Evolutionary conservation across 2,329 filamentous ascomycete genomes (phyloP), one percentile per base, ranked within the genome.

Genomic region (Hirsutella thompsonii): DNA sequence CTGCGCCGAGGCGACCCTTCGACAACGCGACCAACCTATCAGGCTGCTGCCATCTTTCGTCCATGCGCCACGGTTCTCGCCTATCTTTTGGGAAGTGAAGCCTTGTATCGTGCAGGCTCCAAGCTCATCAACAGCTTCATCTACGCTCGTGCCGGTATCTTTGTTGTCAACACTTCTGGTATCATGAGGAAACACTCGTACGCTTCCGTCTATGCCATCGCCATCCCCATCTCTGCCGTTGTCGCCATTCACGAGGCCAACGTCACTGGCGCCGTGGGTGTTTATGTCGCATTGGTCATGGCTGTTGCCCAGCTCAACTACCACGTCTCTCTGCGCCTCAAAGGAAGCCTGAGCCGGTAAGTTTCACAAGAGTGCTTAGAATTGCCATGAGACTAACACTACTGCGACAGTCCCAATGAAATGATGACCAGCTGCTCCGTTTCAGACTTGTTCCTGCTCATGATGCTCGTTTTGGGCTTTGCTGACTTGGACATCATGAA

Each of bases 71-170:
- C 38, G 4, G n/a, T 40, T 8, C 32, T 34, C 6, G 38, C 38
- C 11, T 40, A 40, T 16, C 4, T 28, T 16, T 13, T 40, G 32
- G 20, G 35, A 16, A 35, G 21, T 16, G 32, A 23, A n/a, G 16
- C 32, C 3, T 8, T 40, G 14, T 40, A 40, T 20, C 30, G 38
- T 9, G 38, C 33, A 2, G 33, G 38, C 2, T 30, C 38, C 3
- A 40, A 40, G 30, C 32, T 34, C 20, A 35, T 40, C 30, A 40
- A 40, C 38, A 40, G 38, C 20, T 40, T 40, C 38, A 20, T 40
- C 30, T 40, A 40, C 18, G 38, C 38, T 3, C 38, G 38, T 3
- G 20, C 20, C 3, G 38, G 38, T 16, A 23, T 40, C 32, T 40
- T 40, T n/a, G 28, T 40, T n/a, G 33, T 40, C 20, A 30, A 40